Base-by-base conservation (phyloP, 2,329 filamentous ascomycete genomes). In the Talaromyces sp. region DNA sequence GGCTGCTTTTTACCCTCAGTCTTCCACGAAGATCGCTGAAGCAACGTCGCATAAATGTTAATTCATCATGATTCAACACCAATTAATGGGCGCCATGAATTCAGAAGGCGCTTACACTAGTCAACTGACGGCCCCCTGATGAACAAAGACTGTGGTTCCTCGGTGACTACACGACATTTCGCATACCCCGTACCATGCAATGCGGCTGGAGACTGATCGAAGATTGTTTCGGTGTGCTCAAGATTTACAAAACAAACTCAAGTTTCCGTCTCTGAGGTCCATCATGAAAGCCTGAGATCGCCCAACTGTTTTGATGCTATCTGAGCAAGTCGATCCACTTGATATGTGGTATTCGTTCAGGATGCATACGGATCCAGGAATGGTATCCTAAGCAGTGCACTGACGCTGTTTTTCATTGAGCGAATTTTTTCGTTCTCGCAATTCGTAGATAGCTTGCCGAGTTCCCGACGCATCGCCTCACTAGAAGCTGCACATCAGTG, bases 381-480 rank as follows among this genome's bases (percentile, higher is more conserved):
- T 31, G 21, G 21, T 43, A 52, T 35, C 32, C 24, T 27, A 60
- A 54, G 50, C 46, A 48, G 46, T 48, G 27, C 35, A 54, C 38
- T 43, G 29, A 41, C 17, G 32, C 54, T 26, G 51, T 31, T 55
- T 51, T 55, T 17, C 51, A 51, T 58, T 11, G n/a, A 46, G 53
- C 24, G 38, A 55, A 27, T 7, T 35, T 27, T 27, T 50, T 41
- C 27, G 27, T 8, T 19, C 31, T 57, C n/a, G 58, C 48, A 51
- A 32, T 50, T 53, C 31, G 59, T 61, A 61, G 59, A 61, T 61
- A 61, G 38, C 38, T 12, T 9, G 27, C 24, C 31, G 19, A 3
- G 14, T 10, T 27, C 48, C 24, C 11, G 26, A 29, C 48, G 26
- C 48, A n/a, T 52, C 27, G 24, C 27, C 48, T 52, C 43, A 52